Evolutionary conservation across 441 rosid species (phyloP).

Genomic region (Brassica hybrid): DNA sequence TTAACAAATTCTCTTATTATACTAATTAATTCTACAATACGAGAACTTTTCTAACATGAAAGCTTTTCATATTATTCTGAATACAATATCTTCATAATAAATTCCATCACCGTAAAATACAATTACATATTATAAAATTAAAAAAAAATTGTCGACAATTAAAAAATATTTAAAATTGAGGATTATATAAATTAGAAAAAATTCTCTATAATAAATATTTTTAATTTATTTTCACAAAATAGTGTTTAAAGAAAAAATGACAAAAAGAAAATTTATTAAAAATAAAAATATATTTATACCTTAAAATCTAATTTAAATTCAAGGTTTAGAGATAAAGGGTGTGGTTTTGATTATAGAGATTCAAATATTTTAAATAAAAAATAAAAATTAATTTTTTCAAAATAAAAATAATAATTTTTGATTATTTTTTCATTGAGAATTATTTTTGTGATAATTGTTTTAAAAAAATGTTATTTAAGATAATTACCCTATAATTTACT

Average conservation of each 20-base stretch:
- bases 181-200: neutral
- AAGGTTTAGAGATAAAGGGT: no score
- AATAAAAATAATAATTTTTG: neutral
- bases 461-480: no score
- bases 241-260: no score
- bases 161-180: neutral
- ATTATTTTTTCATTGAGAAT: no score
- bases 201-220: no score
- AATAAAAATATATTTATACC: no score
- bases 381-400: neutral
- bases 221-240: neutral
- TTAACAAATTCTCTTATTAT: neutral
- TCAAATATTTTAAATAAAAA: no score
- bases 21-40: neutral
- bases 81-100: neutral
- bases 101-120: neutral
- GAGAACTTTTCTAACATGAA: neutral
- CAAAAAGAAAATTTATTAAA: no score
- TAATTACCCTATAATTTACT: neutral
- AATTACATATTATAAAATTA: neutral
- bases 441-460: no score
- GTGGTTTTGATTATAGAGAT: no score
- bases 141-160: neutral
- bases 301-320: no score
- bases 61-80: neutral